phyloP scores from a whole-genome alignment of 2,329 filamentous ascomycete species.

The Neopestalotiopsis rosae region DNA sequence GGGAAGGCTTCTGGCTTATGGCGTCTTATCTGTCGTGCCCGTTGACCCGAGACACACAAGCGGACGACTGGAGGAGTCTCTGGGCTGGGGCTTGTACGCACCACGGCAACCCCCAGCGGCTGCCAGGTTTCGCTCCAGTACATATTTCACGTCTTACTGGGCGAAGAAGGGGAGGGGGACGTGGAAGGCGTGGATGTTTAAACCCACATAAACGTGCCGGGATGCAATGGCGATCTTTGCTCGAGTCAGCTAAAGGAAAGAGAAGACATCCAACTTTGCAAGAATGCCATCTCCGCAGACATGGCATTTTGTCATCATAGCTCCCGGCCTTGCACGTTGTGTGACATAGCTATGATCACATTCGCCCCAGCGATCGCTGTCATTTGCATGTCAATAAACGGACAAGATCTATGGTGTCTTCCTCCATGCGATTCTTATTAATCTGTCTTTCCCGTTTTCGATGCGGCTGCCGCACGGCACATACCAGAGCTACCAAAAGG shows the following conservation, averaged over 20 bases:
- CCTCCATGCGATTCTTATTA: not conserved
- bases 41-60: not conserved
- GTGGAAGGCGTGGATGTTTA: too few relatives aligned
- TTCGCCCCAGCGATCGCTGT: conserved; percentile 19
- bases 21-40: not conserved
- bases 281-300: conserved; percentile 26
- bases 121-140: too few relatives aligned
- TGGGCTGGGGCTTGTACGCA: too few relatives aligned
- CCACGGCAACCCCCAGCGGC: too few relatives aligned
- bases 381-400: not conserved
- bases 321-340: not conserved
- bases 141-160: too few relatives aligned
- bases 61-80: too few relatives aligned
- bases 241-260: not conserved
- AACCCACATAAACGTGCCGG: not conserved
- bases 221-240: conserved; percentile 7
- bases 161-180: too few relatives aligned
- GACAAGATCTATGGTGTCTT: not conserved
- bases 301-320: conserved; percentile 23
- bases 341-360: conserved; percentile 16
- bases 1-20: not conserved
- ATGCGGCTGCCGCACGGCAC: not conserved
- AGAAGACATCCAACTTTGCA: conserved; percentile 8
- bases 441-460: not conserved
- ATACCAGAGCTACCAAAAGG: not conserved